phyloP scores from a whole-genome alignment of 2,329 filamentous ascomycete genomes.

The Elsinoe arachidis region DNA sequence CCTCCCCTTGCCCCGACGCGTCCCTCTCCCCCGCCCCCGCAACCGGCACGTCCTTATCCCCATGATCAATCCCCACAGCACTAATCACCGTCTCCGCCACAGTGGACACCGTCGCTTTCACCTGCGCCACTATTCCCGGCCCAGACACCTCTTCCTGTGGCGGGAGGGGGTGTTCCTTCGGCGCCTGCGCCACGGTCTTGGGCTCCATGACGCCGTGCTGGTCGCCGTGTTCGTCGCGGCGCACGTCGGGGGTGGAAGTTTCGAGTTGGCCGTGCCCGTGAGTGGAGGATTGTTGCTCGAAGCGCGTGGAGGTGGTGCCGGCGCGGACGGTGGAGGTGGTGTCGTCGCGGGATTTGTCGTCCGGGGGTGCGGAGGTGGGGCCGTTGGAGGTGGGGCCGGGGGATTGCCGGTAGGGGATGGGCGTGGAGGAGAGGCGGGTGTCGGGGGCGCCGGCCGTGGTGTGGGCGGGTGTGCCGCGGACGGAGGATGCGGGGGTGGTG shows the following conservation, averaged over 20 bases:
- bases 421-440: neutral
- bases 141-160: constrained; percentile 23
- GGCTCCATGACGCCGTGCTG: constrained; percentile 41
- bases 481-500: constrained; percentile 2
- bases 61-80: constrained; percentile 28
- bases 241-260: constrained; percentile 35
- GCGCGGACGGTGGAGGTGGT: constrained; percentile 19
- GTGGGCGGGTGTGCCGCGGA: constrained; percentile 9
- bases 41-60: constrained; percentile 25
- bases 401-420: constrained; percentile 10
- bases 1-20: constrained; percentile 17
- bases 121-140: constrained; percentile 34
- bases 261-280: constrained; percentile 37
- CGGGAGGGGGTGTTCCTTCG: constrained; percentile 37
- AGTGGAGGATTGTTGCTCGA: constrained; percentile 34
- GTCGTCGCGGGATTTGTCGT: constrained; percentile 15
- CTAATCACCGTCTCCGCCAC: constrained; percentile 23
- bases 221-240: constrained; percentile 36
- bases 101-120: constrained; percentile 30
- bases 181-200: constrained; percentile 40
- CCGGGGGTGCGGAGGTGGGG: constrained; percentile 8
- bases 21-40: constrained; percentile 22
- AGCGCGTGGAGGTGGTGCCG: constrained; percentile 36
- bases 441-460: constrained; percentile 7
- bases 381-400: neutral